Base-by-base conservation (phyloP, 768 basidiomycete species). In the Termitomyces eurrhizus region DNA sequence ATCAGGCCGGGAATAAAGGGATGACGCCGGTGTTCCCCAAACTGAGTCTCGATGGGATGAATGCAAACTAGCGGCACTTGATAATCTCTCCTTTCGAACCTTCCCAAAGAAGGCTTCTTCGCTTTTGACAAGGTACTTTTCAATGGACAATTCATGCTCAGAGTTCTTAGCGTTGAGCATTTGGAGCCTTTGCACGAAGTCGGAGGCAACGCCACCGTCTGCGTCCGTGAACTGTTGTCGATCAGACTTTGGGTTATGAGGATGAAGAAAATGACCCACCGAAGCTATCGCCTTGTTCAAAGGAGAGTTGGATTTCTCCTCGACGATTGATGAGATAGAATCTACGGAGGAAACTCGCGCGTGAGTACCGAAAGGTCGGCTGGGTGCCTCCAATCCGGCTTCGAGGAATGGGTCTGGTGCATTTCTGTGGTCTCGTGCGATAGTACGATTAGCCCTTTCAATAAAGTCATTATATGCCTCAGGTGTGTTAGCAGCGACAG, bases 81-180 rank as follows among this genome's bases (percentile, higher is more conserved):
- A 86, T 48, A 96, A 78, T 78, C 92, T 95, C 66, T 95, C 93
- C 73, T 87, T 90, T 69, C 90, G 86, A 64, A 95, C 91, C 69
- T 87, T 89, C 62, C 91, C 88, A 74, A 96, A 96, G 85, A 94
- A 97, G 0, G 86, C 86, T 69, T 95, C 93, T 75, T 97, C 95
- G 64, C 90, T 93, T 78, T 95, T 96, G 63, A 86, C 79, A 64
- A 97, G 75, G 80, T 80, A 97, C 72, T 90, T 90, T 72, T 96
- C 95, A 65, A 97, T 97, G 36, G 93, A 96, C 29, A 97, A 72
- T 65, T 96, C 94, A 56, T 86, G 83, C 75, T 93, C 92, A 6
- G 95, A 95, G 71, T 96, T 97, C 58, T 93, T 90, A 0, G 93
- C 79, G 48, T 83, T 87, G 60, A 96, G 81, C 59, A 70, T 69